Evolutionary conservation across 1,284 basidiomycete species (phyloP).

Genomic region (Cryptococcus floricola): DNA sequence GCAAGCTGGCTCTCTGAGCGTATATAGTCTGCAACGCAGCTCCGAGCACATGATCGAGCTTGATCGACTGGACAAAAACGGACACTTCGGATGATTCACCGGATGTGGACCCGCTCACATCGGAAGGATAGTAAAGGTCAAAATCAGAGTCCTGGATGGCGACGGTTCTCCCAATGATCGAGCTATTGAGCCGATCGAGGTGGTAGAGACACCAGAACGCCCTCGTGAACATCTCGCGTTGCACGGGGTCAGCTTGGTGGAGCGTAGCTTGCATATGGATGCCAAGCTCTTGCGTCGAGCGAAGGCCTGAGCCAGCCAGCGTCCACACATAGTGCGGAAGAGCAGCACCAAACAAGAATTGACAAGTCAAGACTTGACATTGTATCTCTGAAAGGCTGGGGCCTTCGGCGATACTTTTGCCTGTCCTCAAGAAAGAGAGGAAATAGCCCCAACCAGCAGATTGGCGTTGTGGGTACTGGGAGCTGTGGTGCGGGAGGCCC

Average conservation of each 20-base stretch:
- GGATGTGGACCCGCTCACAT: constrained; percentile 71
- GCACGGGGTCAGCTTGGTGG: constrained; percentile 37
- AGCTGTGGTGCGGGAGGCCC: constrained; percentile 38
- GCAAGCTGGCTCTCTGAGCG: constrained; percentile 59
- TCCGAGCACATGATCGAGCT: constrained; percentile 66
- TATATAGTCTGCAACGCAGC: constrained; percentile 70
- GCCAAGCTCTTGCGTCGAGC: constrained; percentile 55
- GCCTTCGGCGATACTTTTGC: constrained; percentile 55
- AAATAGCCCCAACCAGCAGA: constrained; percentile 74
- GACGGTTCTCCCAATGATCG: constrained; percentile 72
- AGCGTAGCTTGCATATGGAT: constrained; percentile 44
- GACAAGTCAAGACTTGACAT: constrained; percentile 51
- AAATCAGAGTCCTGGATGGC: constrained; percentile 81
- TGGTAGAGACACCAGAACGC: constrained; percentile 66
- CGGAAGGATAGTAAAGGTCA: constrained; percentile 70
- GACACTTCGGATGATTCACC: constrained; percentile 52
- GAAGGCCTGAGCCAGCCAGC: constrained; percentile 64
- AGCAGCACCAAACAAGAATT: constrained; percentile 57
- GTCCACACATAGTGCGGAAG: constrained; percentile 69
- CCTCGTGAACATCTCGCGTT: constrained; percentile 69
- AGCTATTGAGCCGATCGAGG: constrained; percentile 58
- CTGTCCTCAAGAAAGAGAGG: constrained; percentile 59
- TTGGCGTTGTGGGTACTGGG: constrained; percentile 45
- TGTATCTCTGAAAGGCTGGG: constrained; percentile 71
- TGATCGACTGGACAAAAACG: constrained; percentile 65